These are phyloP conservation scores for Themeda triandra DNA, from an alignment of 176 grass and related monocot species.

Conservation along the genomic window DNA sequence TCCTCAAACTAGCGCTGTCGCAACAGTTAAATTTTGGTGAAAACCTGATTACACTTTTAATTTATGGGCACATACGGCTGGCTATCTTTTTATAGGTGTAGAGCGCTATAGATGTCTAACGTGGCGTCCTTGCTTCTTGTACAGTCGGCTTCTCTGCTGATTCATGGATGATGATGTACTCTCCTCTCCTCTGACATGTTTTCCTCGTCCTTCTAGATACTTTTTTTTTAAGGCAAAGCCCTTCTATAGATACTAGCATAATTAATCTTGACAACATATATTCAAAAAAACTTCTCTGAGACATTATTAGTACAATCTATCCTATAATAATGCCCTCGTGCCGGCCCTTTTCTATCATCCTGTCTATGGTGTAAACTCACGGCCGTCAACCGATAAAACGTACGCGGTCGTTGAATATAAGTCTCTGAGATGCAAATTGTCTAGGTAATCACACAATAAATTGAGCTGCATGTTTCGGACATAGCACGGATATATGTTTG, in stretches of 20 bases:
- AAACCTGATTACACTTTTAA: background rate
- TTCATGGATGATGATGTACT: background rate
- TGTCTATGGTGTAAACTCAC: too few relatives aligned
- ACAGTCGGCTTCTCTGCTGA: background rate
- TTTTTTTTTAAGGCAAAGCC: too few relatives aligned
- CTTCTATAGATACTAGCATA: too few relatives aligned
- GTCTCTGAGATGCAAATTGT: too few relatives aligned
- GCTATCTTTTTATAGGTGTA: background rate
- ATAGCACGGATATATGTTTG: too few relatives aligned
- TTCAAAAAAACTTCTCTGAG: background rate
- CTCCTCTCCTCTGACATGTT: background rate
- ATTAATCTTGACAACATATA: background rate
- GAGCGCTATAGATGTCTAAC: background rate
- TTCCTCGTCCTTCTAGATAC: background rate
- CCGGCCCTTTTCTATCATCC: too few relatives aligned
- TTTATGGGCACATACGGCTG: background rate
- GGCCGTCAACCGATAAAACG: too few relatives aligned
- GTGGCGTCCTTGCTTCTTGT: background rate
- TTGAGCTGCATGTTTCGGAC: too few relatives aligned
- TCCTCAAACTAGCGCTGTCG: background rate
- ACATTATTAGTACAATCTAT: background rate
- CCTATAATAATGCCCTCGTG: background rate
- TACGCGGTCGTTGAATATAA: too few relatives aligned
- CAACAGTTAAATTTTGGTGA: background rate
- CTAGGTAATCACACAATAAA: too few relatives aligned